These are phyloP conservation scores for Articulospora tetracladia DNA, from an alignment of 495 filamentous ascomycete genomes.

Conservation along the genomic window DNA sequence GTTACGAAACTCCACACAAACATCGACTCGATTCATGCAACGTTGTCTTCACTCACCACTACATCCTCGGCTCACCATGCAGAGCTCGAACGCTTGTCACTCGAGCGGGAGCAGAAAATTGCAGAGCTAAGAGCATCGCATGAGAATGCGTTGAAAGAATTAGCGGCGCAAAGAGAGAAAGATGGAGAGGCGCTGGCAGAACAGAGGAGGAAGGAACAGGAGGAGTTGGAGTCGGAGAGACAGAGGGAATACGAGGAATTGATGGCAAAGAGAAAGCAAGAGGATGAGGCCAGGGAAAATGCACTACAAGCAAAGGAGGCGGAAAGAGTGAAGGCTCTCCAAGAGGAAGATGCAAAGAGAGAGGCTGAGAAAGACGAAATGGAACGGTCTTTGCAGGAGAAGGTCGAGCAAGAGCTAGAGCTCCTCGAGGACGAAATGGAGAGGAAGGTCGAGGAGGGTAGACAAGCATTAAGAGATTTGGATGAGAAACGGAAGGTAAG, in stretches of 20 bases:
- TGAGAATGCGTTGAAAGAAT: slow-evolving; percentile 1
- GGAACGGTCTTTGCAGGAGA: slow-evolving; percentile 10
- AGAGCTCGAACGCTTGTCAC: slow-evolving; percentile 10
- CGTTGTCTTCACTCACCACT: slow-evolving; percentile 10
- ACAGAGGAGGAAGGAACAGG: slow-evolving; percentile 13
- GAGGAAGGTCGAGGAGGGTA: slow-evolving; percentile 21
- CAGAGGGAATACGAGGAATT: slow-evolving; percentile 18
- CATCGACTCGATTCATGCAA: slow-evolving; percentile 19
- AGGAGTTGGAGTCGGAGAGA: slow-evolving; percentile 17
- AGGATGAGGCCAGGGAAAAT: slow-evolving; percentile 16
- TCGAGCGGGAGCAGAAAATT: slow-evolving; percentile 13
- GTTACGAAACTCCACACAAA: slow-evolving; percentile 15
- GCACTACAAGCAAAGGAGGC: slow-evolving; percentile 5
- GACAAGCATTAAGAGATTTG: slow-evolving; percentile 14
- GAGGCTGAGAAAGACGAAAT: background rate
- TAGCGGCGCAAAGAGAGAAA: background rate
- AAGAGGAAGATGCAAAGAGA: slow-evolving; percentile 11
- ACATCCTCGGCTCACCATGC: slow-evolving; percentile 13
- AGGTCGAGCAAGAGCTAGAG: slow-evolving; percentile 16
- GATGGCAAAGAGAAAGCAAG: slow-evolving; percentile 13
- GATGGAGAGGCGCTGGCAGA: slow-evolving; percentile 1
- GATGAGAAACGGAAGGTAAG: slow-evolving; percentile 23
- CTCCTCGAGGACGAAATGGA: slow-evolving; percentile 24
- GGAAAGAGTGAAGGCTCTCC: slow-evolving; percentile 8
- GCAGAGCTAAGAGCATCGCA: background rate